Percentiles rank a stretch among this genome's conserved stretches.
Conservation (phyloP, 768 basidiomycete genomes). For the Boletus reticuloceps region DNA sequence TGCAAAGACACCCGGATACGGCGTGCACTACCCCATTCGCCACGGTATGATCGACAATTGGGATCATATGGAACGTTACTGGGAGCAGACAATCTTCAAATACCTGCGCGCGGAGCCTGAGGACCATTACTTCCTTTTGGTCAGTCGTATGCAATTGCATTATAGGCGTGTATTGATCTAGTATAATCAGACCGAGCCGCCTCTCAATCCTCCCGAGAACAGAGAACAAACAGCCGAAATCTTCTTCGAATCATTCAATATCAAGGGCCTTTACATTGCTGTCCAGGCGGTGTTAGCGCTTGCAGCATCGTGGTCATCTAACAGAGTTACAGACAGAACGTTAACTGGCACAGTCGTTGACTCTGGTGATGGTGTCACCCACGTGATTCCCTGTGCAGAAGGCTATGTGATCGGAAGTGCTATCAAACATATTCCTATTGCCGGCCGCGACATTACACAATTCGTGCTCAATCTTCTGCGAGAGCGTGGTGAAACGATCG, state of each 20-base stretch:
- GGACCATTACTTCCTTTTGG: constrained; percentile 97
- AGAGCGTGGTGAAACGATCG: constrained; percentile 87
- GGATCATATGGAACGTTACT: constrained; percentile 99
- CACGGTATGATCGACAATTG: constrained; percentile 98
- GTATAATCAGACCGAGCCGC: constrained; percentile 87
- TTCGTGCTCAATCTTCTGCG: constrained; percentile 95
- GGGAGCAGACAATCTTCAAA: constrained; percentile 99
- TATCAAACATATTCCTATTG: constrained; percentile 98
- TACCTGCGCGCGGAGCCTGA: constrained; percentile 98
- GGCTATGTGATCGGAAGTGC: constrained; percentile 99
- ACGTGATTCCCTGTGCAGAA: constrained; percentile 94
- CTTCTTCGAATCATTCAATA: constrained; percentile 99
- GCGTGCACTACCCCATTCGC: constrained; percentile 92
- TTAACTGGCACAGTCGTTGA: constrained; percentile 98
- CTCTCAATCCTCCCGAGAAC: constrained; percentile 97
- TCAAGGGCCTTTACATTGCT: constrained; percentile 96
- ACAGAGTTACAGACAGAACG: constrained; percentile 84
- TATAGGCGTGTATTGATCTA: neutral
- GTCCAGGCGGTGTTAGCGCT: constrained; percentile 98
- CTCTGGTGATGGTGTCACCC: constrained; percentile 98
- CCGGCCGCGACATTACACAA: constrained; percentile 94
- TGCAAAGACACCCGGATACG: constrained; percentile 91
- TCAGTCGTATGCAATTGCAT: constrained; percentile 40
- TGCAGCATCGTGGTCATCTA: constrained; percentile 95
- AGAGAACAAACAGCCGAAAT: constrained; percentile 99